These are phyloP conservation scores for Daedalea quercina DNA, from an alignment of 768 basidiomycete species.

Conservation along the genomic window DNA sequence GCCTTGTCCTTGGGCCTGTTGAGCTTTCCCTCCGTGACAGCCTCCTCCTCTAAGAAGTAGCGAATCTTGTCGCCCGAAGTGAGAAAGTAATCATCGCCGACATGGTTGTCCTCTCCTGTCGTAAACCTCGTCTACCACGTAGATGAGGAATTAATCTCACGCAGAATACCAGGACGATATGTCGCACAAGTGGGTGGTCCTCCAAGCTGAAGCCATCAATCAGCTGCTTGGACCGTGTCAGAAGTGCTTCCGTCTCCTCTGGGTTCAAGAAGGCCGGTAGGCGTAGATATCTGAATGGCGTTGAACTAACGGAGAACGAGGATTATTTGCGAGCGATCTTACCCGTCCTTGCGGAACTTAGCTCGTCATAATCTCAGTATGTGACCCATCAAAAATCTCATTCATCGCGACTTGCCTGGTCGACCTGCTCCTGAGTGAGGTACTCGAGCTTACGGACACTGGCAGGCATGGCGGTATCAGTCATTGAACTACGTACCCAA, in stretches of 20 bases:
- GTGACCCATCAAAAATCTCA: no score
- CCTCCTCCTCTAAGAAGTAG: slow-evolving; percentile 90
- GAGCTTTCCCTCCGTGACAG: slow-evolving; percentile 64
- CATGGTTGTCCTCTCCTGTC: slow-evolving; percentile 67
- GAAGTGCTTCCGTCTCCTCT: slow-evolving; percentile 53
- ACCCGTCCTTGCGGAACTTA: slow-evolving; percentile 60
- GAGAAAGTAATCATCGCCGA: slow-evolving; percentile 93
- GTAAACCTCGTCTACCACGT: slow-evolving; percentile 80
- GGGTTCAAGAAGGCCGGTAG: slow-evolving; percentile 63
- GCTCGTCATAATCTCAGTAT: neutral
- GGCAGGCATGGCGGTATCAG: neutral
- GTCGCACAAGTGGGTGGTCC: slow-evolving; percentile 71
- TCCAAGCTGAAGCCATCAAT: slow-evolving; percentile 73
- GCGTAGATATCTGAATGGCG: slow-evolving; percentile 59
- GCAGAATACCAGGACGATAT: neutral
- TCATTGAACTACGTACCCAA: neutral
- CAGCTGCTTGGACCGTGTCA: slow-evolving; percentile 66
- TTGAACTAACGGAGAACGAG: neutral
- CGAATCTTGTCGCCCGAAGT: slow-evolving; percentile 90
- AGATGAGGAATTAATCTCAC: neutral
- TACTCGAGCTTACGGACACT: slow-evolving; percentile 28
- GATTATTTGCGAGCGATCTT: slow-evolving; percentile 10
- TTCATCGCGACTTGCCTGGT: slow-evolving; percentile 35
- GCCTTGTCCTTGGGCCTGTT: slow-evolving; percentile 64
- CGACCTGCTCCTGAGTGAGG: slow-evolving; percentile 49